A percentile compares a stretch with the other conserved stretches of the same genome.
Conservation (phyloP, 257 asterid species). For the Nicotiana tabacum region DNA sequence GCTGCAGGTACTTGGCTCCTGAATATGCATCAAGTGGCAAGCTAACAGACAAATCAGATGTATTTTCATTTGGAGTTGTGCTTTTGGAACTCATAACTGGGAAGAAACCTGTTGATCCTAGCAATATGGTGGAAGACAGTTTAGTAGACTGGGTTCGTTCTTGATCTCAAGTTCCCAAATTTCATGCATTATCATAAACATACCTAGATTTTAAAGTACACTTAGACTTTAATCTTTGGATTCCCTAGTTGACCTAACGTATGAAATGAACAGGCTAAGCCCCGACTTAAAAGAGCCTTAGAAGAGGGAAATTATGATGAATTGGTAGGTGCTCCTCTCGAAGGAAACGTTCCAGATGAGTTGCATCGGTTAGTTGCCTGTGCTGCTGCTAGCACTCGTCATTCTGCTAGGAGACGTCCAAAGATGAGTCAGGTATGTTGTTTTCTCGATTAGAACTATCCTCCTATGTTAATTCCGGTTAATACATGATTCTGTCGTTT, state of each 20-base stretch:
- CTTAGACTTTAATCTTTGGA: not conserved
- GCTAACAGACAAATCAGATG: slow-evolving; percentile 80
- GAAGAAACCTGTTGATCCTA: slow-evolving; percentile 65
- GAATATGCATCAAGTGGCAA: slow-evolving; percentile 95
- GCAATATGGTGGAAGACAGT: slow-evolving; percentile 72
- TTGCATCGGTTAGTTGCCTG: slow-evolving; percentile 56
- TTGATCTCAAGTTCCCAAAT: not conserved
- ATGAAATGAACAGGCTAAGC: slow-evolving; percentile 55
- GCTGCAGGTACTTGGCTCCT: slow-evolving; percentile 77
- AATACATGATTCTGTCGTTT: not conserved
- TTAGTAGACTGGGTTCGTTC: slow-evolving; percentile 84
- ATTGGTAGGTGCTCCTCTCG: slow-evolving; percentile 66
- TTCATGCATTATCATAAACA: not conserved
- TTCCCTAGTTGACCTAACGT: not conserved
- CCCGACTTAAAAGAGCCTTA: slow-evolving; percentile 52
- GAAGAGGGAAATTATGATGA: slow-evolving; percentile 52
- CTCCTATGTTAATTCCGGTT: not conserved
- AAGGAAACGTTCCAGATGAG: slow-evolving; percentile 45
- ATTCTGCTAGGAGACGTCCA: slow-evolving; percentile 89
- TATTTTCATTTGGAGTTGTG: slow-evolving; percentile 91
- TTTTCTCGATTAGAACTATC: not conserved
- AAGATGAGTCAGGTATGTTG: slow-evolving; percentile 76
- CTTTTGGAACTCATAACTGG: slow-evolving; percentile 87
- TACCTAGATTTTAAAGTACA: not conserved
- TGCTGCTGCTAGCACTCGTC: slow-evolving; percentile 77